These are phyloP conservation scores for Schizochytrium sp. DNA, from an alignment of 108 stramenopile genomes.

Conservation along the genomic window DNA sequence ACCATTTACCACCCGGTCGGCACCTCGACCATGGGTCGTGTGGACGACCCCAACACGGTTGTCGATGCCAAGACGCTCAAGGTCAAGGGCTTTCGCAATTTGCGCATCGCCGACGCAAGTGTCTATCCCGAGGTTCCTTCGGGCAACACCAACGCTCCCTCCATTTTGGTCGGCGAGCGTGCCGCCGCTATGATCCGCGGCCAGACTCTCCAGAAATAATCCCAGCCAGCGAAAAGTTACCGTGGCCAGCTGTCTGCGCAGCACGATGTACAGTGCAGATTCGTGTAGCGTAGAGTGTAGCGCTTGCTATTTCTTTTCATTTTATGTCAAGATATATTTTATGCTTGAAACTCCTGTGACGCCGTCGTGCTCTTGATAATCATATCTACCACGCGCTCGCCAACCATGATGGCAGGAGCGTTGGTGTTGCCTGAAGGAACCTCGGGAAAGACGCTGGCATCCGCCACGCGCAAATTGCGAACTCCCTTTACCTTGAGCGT, in stretches of 20 bases:
- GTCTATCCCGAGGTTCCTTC: not conserved
- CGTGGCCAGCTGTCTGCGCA: too few relatives aligned
- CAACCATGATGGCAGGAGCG: not conserved
- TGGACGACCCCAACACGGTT: not conserved
- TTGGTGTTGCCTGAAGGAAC: not conserved
- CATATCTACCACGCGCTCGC: not conserved
- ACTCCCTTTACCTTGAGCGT: not conserved
- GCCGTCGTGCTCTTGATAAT: not conserved
- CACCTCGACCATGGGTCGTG: not conserved
- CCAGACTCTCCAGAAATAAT: too few relatives aligned
- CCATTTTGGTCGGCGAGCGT: not conserved
- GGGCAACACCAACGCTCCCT: not conserved
- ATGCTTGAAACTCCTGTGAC: too few relatives aligned
- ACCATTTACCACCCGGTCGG: not conserved
- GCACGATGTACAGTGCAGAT: too few relatives aligned
- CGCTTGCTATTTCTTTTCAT: too few relatives aligned
- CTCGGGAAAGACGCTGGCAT: not conserved
- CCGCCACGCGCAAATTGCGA: not conserved
- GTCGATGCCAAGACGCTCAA: slow-evolving; percentile 18
- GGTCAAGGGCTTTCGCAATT: not conserved
- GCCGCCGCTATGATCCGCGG: not conserved
- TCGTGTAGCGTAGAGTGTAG: too few relatives aligned
- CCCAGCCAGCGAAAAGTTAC: too few relatives aligned
- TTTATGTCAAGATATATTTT: too few relatives aligned
- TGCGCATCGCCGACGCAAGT: not conserved